phyloP scores from a whole-genome alignment of 2,329 filamentous ascomycete species.

The Neurospora sp. region DNA sequence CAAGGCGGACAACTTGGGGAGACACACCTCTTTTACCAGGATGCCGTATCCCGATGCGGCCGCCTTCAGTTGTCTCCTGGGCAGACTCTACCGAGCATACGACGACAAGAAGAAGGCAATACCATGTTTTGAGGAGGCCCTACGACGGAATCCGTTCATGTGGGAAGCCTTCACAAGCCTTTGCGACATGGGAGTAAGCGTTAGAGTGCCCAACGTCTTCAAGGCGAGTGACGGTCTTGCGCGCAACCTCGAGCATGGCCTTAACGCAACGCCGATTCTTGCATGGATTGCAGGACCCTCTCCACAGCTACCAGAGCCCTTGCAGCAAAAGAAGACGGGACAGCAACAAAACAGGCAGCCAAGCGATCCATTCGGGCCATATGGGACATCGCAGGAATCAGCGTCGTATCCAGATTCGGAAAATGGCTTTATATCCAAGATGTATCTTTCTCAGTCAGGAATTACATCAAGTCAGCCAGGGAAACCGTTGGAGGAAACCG shows the following conservation, averaged over 20 bases:
- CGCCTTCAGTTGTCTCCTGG: conserved; percentile 72
- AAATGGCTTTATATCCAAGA: conserved; percentile 47
- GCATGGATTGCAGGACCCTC: conserved; percentile 28
- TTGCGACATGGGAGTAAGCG: conserved; percentile 74
- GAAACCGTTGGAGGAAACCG: conserved; percentile 43
- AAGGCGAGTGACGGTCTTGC: conserved; percentile 51
- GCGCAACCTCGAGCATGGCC: conserved; percentile 35
- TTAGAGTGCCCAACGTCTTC: conserved; percentile 81
- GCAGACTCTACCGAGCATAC: conserved; percentile 76
- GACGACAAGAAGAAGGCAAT: conserved; percentile 77
- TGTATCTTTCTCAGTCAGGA: conserved; percentile 40
- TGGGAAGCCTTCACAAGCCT: conserved; percentile 92
- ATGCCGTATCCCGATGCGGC: conserved; percentile 73
- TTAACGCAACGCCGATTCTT: conserved; percentile 18
- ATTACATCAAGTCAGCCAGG: conserved; percentile 27
- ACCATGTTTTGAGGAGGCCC: conserved; percentile 74
- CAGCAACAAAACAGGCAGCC: conserved; percentile 24
- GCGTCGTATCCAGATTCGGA: conserved; percentile 35
- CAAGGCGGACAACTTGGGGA: conserved; percentile 67
- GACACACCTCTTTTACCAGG: conserved; percentile 67
- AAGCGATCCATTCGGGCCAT: conserved; percentile 43
- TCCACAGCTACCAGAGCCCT: conserved; percentile 28
- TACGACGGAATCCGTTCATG: conserved; percentile 90
- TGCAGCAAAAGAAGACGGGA: conserved; percentile 30
- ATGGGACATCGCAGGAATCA: conserved; percentile 29